A percentile compares a stretch with the other conserved stretches of the same genome.
Conservation (phyloP, 225 moss, liverwort and hornwort species). For the Physcomitrellopsis africana region DNA sequence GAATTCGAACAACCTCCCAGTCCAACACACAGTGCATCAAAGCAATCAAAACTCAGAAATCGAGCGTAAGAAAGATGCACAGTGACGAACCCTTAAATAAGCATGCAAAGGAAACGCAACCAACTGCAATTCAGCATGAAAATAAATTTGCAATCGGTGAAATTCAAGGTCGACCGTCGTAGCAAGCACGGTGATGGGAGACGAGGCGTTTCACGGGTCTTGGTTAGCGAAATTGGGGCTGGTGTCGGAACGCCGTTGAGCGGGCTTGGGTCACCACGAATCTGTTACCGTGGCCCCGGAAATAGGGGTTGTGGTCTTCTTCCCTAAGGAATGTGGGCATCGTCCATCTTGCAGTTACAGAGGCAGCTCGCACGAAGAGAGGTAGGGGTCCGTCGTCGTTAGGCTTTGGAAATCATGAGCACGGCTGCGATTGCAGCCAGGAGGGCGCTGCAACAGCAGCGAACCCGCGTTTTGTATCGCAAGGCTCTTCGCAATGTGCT, state of each 20-base stretch:
- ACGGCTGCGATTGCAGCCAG: constrained; percentile 59
- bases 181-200: too few relatives aligned
- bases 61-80: background rate
- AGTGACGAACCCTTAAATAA: background rate
- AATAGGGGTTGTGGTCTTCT: background rate
- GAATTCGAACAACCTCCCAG: background rate
- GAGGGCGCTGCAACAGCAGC: constrained; percentile 82
- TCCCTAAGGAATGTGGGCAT: background rate
- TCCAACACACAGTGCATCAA: background rate
- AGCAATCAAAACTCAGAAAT: background rate
- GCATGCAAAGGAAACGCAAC: background rate
- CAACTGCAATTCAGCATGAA: too few relatives aligned
- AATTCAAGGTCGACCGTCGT: too few relatives aligned
- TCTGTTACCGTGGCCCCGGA: background rate
- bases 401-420: constrained; percentile 59
- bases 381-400: too few relatives aligned
- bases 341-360: background rate
- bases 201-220: too few relatives aligned
- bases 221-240: too few relatives aligned
- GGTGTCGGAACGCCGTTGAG: too few relatives aligned
- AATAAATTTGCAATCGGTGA: too few relatives aligned
- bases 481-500: constrained; percentile 76
- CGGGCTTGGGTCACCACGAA: too few relatives aligned
- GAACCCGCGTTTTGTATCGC: constrained; percentile 78
- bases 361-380: constrained; percentile 1